These are phyloP conservation scores for Thoreauomyces humboldtii DNA, from an alignment of 192 early-diverging fungal genomes.

Conservation along the genomic window DNA sequence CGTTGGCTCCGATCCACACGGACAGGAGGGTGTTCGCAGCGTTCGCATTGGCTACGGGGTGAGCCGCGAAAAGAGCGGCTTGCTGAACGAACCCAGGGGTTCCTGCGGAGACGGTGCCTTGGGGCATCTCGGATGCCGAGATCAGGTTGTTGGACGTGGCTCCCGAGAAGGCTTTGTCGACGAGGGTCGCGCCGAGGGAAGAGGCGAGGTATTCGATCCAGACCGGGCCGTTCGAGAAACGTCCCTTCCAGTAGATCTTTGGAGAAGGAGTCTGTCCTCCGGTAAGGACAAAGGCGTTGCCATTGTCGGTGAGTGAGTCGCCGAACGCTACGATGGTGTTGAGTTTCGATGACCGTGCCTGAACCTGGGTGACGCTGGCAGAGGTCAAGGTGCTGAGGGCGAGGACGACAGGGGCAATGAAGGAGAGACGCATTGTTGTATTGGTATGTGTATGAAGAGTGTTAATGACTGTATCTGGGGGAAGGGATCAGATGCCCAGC, in stretches of 20 bases:
- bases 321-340: background rate
- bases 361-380: too few relatives aligned
- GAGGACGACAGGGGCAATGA: too few relatives aligned
- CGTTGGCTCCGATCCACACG: background rate
- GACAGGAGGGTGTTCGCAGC: background rate
- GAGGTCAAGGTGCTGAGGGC: too few relatives aligned
- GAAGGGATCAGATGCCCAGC: too few relatives aligned
- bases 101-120: background rate
- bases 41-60: background rate
- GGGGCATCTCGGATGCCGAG: background rate
- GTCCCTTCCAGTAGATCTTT: background rate
- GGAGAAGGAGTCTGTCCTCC: background rate
- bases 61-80: background rate
- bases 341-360: too few relatives aligned
- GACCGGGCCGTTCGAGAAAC: slow-evolving; percentile 14
- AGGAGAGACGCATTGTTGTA: too few relatives aligned
- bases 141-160: background rate
- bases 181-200: slow-evolving; percentile 18
- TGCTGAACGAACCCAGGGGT: background rate
- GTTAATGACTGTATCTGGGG: too few relatives aligned
- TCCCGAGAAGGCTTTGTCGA: background rate
- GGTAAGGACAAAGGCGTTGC: background rate
- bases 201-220: slow-evolving; percentile 29
- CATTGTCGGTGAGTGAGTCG: background rate
- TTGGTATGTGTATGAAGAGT: too few relatives aligned